phyloP scores from a whole-genome alignment of 140 eudicot genomes.

The Senecio squalidus region DNA sequence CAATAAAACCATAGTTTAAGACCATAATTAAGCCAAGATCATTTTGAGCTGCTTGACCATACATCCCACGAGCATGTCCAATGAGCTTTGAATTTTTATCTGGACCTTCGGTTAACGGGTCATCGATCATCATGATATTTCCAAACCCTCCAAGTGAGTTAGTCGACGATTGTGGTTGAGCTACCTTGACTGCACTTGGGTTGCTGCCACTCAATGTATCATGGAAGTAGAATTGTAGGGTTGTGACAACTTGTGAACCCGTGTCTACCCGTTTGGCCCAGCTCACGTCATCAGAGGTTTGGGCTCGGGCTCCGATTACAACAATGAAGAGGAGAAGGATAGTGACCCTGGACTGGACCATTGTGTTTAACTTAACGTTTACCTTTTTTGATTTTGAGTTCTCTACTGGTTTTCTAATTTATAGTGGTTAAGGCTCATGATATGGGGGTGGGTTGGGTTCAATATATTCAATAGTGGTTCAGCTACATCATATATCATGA shows the following conservation, averaged over 20 bases:
- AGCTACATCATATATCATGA: conserved; percentile 20
- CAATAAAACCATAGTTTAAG: conserved; percentile 44
- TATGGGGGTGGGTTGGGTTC: conserved; percentile 18
- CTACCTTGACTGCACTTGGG: conserved; percentile 45
- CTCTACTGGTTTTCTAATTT: background rate
- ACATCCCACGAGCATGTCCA: conserved; percentile 76
- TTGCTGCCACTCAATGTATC: conserved; percentile 44
- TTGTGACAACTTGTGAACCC: conserved; percentile 40
- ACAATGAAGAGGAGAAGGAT: conserved; percentile 19
- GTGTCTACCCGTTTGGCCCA: conserved; percentile 55
- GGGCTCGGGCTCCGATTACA: conserved; percentile 17
- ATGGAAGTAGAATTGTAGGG: conserved; percentile 63
- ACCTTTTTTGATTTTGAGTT: background rate
- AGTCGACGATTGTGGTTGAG: conserved; percentile 29
- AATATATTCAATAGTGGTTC: conserved; percentile 19
- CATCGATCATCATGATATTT: conserved; percentile 50
- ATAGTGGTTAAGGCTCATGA: conserved; percentile 6
- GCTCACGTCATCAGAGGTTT: conserved; percentile 23
- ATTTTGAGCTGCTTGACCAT: conserved; percentile 45
- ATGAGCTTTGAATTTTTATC: conserved; percentile 43
- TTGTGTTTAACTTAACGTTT: conserved; percentile 16
- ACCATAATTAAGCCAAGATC: conserved; percentile 55
- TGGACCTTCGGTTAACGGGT: conserved; percentile 59
- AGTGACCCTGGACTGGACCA: conserved; percentile 19
- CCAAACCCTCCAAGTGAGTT: conserved; percentile 44